phyloP scores from a whole-genome alignment of 2,329 filamentous ascomycete genomes.

The Thelonectria discophora region DNA sequence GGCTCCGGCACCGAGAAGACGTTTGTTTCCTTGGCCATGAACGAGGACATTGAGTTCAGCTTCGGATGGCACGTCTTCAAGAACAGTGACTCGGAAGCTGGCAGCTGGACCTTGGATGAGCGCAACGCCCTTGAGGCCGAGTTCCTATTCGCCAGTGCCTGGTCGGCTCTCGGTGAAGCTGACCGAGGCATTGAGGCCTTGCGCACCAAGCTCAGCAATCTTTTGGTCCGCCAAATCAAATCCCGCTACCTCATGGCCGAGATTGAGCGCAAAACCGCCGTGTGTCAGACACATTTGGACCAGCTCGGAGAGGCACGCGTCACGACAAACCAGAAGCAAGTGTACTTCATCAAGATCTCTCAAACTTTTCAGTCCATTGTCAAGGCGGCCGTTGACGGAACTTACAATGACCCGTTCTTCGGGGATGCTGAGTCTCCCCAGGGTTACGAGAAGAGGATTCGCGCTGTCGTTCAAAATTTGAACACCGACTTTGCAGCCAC shows the following conservation, averaged over 20 bases:
- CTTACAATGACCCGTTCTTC: slow-evolving; percentile 63
- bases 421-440: slow-evolving; percentile 41
- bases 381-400: slow-evolving; percentile 58
- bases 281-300: slow-evolving; percentile 50
- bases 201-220: slow-evolving; percentile 57
- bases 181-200: slow-evolving; percentile 59
- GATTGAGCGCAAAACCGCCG: slow-evolving; percentile 48
- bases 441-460: slow-evolving; percentile 56
- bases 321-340: slow-evolving; percentile 57
- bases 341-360: slow-evolving; percentile 57
- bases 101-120: slow-evolving; percentile 41
- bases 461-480: slow-evolving; percentile 62
- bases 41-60: slow-evolving; percentile 56
- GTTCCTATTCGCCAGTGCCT: slow-evolving; percentile 56
- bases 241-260: slow-evolving; percentile 54
- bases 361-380: slow-evolving; percentile 55
- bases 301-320: slow-evolving; percentile 59
- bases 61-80: slow-evolving; percentile 64
- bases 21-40: slow-evolving; percentile 55
- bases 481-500: slow-evolving; percentile 56
- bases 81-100: slow-evolving; percentile 47
- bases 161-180: slow-evolving; percentile 46
- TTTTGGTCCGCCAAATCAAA: slow-evolving; percentile 59
- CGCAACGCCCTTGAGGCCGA: slow-evolving; percentile 52
- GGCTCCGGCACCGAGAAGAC: slow-evolving; percentile 50